Percentiles rank a stretch among this genome's conserved stretches.
These are phyloP conservation scores for Withania somnifera DNA, from an alignment of 305 asterid genomes.

Conservation along the genomic window DNA sequence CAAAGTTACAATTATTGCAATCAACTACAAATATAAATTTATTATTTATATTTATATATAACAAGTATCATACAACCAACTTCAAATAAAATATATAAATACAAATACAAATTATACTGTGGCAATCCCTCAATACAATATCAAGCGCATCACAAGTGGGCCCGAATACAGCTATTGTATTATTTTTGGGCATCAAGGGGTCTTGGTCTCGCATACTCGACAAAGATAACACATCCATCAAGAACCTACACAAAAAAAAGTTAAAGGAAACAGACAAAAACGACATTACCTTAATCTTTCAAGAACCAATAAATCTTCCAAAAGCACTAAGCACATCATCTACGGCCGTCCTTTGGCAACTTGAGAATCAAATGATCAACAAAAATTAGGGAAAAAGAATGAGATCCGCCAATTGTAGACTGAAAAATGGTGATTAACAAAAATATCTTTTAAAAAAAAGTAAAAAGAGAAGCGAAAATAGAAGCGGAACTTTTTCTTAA, in stretches of 20 bases:
- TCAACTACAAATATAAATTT: too few species aligned
- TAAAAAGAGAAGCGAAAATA: too few species aligned
- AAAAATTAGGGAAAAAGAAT: too few species aligned
- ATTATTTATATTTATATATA: too few species aligned
- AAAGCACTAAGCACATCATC: background rate
- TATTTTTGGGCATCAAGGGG: constrained; percentile 20
- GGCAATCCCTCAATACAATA: constrained; percentile 1
- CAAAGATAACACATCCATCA: constrained; percentile 89
- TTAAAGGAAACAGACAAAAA: background rate
- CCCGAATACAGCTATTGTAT: constrained; percentile 15
- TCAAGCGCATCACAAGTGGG: constrained; percentile 13
- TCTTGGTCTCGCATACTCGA: constrained; percentile 78
- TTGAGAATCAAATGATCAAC: background rate
- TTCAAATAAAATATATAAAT: too few species aligned
- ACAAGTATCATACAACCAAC: too few species aligned
- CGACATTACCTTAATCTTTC: background rate
- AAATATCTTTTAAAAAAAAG: too few species aligned
- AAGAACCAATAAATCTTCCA: background rate
- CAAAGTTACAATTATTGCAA: too few species aligned
- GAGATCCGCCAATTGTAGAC: too few species aligned
- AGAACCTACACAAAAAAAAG: constrained; percentile 38
- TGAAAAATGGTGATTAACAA: too few species aligned
- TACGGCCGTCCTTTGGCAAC: background rate
- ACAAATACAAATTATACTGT: too few species aligned
- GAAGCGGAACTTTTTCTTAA: too few species aligned